Base-by-base conservation (phyloP, 257 asterid species). In the Nicotiana sylvestris region DNA sequence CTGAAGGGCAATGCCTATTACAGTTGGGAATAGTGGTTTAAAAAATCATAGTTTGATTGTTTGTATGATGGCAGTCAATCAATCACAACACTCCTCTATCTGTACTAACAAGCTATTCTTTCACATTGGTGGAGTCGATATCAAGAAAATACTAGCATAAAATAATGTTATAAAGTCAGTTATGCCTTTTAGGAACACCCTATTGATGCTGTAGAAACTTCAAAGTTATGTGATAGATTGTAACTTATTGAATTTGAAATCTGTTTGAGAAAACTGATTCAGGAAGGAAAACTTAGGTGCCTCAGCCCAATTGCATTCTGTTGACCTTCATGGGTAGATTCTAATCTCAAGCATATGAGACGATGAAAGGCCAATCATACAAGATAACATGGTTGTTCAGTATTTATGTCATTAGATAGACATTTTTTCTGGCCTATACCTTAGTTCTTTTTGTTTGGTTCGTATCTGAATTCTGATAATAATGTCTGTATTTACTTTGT, bases 11-110 rank as follows among this genome's bases (percentile, higher is more conserved):
- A 17, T 35, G 30, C 51, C 33, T 66, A 9, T 66, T 29, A 33
- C 43, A 66, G 67, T 5, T 35, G 16, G 74, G 67, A 66, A 53
- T 27, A 51, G 32, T 66, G 80, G 80, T 51, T 76, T 53, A 29
- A 76, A 53, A 76, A 55, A 51, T 76, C 29, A 53, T 29, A 29
- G 80, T 74, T 74, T 27, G 80, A 74, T 74, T 27, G 62, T 51
- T 74, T 51, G 30, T 74, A 74, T 5, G 29, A 33, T 72, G 27
- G 64, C 64, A 13, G 64, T 27, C 64, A 51, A 3, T 74, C 62
- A 74, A 7, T 53, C 39, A 16, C 64, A 17, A 16, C 29, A 76
- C 64, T 76, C 43, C 62, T 49, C 62, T 74, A 74, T 49, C 15
- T 21, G 30, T 74, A 8, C 64, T 74, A 74, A 51, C 29, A 12